Evolutionary conservation across 1,284 basidiomycete species (phyloP).

Genomic region (Ceratobasidium theobromae): DNA sequence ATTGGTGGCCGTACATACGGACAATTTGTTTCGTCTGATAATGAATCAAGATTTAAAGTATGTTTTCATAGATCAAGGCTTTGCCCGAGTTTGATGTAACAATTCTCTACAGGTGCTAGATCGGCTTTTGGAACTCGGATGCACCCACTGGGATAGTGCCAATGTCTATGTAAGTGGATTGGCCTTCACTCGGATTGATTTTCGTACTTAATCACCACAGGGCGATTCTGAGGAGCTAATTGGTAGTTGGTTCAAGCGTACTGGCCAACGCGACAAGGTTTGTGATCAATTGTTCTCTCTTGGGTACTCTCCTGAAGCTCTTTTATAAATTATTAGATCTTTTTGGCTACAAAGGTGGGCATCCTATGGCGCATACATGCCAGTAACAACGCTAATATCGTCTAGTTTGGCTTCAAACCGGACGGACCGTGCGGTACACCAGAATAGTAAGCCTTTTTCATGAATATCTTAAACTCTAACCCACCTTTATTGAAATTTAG

Average conservation of each 20-base stretch:
- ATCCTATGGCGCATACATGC: not conserved
- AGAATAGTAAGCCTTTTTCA: slow-evolving; percentile 2
- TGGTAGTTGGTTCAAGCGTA: slow-evolving; percentile 41
- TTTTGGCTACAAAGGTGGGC: slow-evolving; percentile 54
- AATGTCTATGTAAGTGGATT: slow-evolving; percentile 4
- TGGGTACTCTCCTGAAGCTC: slow-evolving; percentile 43
- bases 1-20: not conserved
- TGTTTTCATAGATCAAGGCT: not conserved
- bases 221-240: not conserved
- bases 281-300: slow-evolving; percentile 6
- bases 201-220: not conserved
- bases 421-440: slow-evolving; percentile 16
- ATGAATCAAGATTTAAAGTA: not conserved
- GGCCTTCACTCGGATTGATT: too few relatives aligned
- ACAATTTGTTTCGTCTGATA: not conserved
- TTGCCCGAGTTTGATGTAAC: not conserved
- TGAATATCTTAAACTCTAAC: too few relatives aligned
- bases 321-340: slow-evolving; percentile 42
- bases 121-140: slow-evolving; percentile 15
- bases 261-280: slow-evolving; percentile 43
- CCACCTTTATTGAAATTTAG: slow-evolving; percentile 14
- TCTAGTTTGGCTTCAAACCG: slow-evolving; percentile 35
- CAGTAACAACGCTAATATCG: not conserved
- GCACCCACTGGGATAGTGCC: slow-evolving; percentile 28
- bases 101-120: not conserved